Evolutionary conservation across 257 asterid species (phyloP), one percentile per base, ranked within the genome.

Genomic region (Lantana camara): DNA sequence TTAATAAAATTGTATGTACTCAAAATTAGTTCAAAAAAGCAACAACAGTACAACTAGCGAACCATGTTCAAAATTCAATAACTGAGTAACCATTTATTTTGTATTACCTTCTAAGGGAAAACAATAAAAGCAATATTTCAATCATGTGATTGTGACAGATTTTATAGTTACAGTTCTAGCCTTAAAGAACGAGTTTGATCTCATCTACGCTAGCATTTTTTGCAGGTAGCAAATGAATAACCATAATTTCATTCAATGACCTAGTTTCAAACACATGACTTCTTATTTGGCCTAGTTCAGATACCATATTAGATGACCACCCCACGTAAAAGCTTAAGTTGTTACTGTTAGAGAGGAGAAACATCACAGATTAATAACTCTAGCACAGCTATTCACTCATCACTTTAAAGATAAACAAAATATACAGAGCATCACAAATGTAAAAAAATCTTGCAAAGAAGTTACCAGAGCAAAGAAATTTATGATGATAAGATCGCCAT

Each of bases 381-480:
- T 34, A 27, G 32, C 32, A 52, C 69, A 68, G 44, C 68, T 53
- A 49, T 34, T 11, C 38, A 38, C 45, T 51, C 32, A 1, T 42
- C 35, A 24, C 22, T 53, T 47, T 13, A 20, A 56, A 61, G 37
- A 60, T 45, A 12, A 22, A 70, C 46, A 24, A 21, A 34, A 70
- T 30, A 38, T n/a, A 60, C 17, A 27, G 61, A 51, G 44, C 64
- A 52, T 41, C 52, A 48, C 50, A 32, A 67, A 62, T 30, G 48
- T 64, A 60, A 45, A 67, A n/a, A 20, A 49, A 32, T 40, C 17
- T 37, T 50, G 68, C 53, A 30, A 57, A 53, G 44, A 67, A 48
- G 48, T 76, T 89, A 93, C 98, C 97, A 93, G 80, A 7, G 97
- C 96, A 71, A 93, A 93, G 75, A 90, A 85, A 74, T 93, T 93